Evolutionary conservation across 768 basidiomycete species (phyloP).

Genomic region (Naganishia antarctica): DNA sequence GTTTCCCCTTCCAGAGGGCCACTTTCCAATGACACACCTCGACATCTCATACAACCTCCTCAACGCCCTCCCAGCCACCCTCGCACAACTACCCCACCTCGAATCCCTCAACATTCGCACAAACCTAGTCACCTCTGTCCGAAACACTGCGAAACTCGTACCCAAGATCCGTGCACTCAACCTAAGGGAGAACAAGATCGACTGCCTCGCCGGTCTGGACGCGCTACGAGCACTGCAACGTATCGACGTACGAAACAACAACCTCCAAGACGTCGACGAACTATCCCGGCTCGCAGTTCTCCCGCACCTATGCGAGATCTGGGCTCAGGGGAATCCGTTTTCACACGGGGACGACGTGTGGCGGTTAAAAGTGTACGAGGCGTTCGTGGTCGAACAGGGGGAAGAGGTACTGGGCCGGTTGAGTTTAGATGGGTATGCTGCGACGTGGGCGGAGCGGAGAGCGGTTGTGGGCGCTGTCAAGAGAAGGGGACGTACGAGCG

Average conservation of each 20-base stretch:
- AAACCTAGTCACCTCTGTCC: slow-evolving; percentile 96
- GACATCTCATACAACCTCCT: slow-evolving; percentile 88
- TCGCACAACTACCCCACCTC: slow-evolving; percentile 70
- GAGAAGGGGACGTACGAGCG: not conserved
- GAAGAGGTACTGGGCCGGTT: slow-evolving; percentile 52
- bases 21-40: slow-evolving; percentile 60
- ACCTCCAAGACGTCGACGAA: slow-evolving; percentile 75
- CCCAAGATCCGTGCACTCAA: slow-evolving; percentile 74
- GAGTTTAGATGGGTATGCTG: slow-evolving; percentile 60
- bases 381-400: slow-evolving; percentile 80
- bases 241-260: slow-evolving; percentile 74
- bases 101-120: slow-evolving; percentile 88
- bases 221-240: slow-evolving; percentile 77
- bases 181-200: slow-evolving; percentile 77
- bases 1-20: slow-evolving; percentile 29
- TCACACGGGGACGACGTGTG: slow-evolving; percentile 65
- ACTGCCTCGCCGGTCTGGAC: slow-evolving; percentile 92
- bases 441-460: slow-evolving; percentile 40
- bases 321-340: slow-evolving; percentile 75
- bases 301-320: slow-evolving; percentile 73
- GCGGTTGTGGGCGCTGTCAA: slow-evolving; percentile 13
- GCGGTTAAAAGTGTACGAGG: slow-evolving; percentile 71
- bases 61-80: slow-evolving; percentile 74
- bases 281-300: slow-evolving; percentile 73
- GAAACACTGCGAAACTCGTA: slow-evolving; percentile 75